Conservation (phyloP, 352 stramenopile species). For the Globisporangium middletonii region DNA sequence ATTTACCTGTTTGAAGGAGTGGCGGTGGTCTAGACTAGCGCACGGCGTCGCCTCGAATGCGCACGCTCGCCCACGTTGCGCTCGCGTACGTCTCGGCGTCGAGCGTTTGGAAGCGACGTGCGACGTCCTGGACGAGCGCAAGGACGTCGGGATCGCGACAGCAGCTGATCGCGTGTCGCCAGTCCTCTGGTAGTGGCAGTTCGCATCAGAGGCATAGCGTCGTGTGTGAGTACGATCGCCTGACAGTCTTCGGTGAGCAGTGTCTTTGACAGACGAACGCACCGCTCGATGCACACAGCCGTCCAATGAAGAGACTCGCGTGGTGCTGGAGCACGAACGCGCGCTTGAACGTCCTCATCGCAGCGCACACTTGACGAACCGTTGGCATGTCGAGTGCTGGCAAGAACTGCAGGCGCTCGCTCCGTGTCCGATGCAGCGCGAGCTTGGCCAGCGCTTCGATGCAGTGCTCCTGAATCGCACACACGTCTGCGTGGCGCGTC, state of each 20-base stretch:
- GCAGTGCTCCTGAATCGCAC: slow-evolving; percentile 32
- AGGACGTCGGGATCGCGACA: slow-evolving; percentile 19
- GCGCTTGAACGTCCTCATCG: slow-evolving; percentile 45
- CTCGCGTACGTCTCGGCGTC: slow-evolving; percentile 10
- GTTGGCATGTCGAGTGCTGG: slow-evolving; percentile 17
- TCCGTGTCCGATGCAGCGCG: slow-evolving; percentile 24
- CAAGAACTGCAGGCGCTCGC: slow-evolving; percentile 13
- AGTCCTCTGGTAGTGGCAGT: slow-evolving; percentile 20
- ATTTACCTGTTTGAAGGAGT: slow-evolving; percentile 9
- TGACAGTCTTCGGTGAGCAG: too few species aligned
- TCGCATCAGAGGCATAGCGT: neutral
- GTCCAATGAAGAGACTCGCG: slow-evolving; percentile 37
- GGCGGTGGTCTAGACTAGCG: slow-evolving; percentile 9
- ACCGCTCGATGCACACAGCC: slow-evolving; percentile 28
- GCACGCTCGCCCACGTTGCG: slow-evolving; percentile 22
- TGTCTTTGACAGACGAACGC: neutral
- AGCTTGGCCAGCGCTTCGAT: slow-evolving; percentile 37
- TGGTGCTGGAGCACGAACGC: slow-evolving; percentile 34
- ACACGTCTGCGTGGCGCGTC: slow-evolving; percentile 25
- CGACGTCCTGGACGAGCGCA: slow-evolving; percentile 15
- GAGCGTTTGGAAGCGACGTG: slow-evolving; percentile 5
- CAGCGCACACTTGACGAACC: slow-evolving; percentile 23
- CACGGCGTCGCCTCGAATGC: slow-evolving; percentile 19
- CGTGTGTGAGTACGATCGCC: neutral
- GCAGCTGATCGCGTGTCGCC: slow-evolving; percentile 22